Evolutionary conservation across 2,329 filamentous ascomycete species (phyloP).

Genomic region (Fusarium hainanense): DNA sequence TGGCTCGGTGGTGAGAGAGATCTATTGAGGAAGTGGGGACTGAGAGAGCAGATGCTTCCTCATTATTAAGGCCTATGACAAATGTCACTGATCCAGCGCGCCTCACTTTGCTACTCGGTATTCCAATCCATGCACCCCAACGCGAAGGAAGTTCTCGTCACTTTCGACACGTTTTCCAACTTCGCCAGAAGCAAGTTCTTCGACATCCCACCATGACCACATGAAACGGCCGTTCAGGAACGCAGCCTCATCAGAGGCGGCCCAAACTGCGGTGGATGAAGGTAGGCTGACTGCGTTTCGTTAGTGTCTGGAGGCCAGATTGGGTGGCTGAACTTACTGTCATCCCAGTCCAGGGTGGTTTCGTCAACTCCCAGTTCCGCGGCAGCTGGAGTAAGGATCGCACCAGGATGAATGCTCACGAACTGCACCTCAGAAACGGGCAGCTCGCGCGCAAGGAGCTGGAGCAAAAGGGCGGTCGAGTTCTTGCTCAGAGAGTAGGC

Average conservation of each 20-base stretch:
- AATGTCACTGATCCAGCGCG: too few relatives aligned
- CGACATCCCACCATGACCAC: slow-evolving; percentile 9
- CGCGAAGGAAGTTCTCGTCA: background rate
- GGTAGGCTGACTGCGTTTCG: background rate
- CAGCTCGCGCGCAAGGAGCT: background rate
- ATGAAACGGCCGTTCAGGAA: slow-evolving; percentile 9
- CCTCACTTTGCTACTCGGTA: accelerated
- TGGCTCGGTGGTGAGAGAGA: slow-evolving; percentile 5
- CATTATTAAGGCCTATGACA: background rate
- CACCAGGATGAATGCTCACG: background rate
- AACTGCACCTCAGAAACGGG: background rate
- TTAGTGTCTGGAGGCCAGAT: accelerated
- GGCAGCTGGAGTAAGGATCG: background rate
- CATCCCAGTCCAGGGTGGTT: background rate
- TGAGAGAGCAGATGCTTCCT: accelerated
- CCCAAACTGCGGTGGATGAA: background rate
- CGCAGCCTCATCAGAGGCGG: background rate
- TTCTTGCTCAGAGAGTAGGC: background rate
- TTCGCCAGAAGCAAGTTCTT: background rate
- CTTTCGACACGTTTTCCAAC: background rate
- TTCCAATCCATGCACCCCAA: slow-evolving; percentile 1
- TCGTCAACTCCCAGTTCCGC: background rate
- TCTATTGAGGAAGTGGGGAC: background rate
- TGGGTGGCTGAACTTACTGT: background rate
- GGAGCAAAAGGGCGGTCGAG: background rate